Evolutionary conservation across 441 rosid genomes (phyloP).

Genomic region (Gossypium lobatum): DNA sequence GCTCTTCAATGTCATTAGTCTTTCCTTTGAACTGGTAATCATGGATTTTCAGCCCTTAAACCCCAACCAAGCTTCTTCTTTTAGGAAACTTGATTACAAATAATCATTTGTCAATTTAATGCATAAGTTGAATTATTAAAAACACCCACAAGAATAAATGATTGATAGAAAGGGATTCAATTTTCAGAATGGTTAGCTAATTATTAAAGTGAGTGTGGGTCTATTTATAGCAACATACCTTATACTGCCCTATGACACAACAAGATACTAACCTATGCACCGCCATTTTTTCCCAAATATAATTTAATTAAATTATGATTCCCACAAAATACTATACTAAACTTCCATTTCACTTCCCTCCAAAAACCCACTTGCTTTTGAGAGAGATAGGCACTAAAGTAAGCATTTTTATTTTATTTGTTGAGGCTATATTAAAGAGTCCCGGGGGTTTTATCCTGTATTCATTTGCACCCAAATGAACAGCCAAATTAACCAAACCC

Average conservation of each 20-base stretch:
- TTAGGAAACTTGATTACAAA: constrained; percentile 35
- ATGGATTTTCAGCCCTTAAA: constrained; percentile 30
- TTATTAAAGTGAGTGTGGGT: neutral
- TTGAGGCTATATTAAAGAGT: constrained; percentile 9
- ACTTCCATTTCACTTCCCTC: neutral
- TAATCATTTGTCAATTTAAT: constrained; percentile 24
- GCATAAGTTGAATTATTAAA: neutral
- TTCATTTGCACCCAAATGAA: constrained; percentile 24
- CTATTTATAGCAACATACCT: neutral
- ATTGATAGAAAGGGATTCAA: neutral
- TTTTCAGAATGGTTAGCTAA: neutral
- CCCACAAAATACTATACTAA: no score
- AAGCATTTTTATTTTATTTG: neutral
- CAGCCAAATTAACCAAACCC: constrained; percentile 14
- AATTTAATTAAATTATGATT: no score
- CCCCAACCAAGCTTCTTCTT: constrained; percentile 32
- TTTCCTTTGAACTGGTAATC: constrained; percentile 32
- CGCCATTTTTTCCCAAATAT: neutral
- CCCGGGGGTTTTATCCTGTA: constrained; percentile 12
- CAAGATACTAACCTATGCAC: neutral
- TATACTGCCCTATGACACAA: neutral
- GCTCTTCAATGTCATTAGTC: constrained; percentile 35
- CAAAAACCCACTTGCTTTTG: constrained; percentile 22
- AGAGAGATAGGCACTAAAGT: constrained; percentile 2
- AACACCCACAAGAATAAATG: no score